These are phyloP conservation scores for Oemleria cerasiformis DNA, from an alignment of 306 rosid genomes.

Conservation along the genomic window DNA sequence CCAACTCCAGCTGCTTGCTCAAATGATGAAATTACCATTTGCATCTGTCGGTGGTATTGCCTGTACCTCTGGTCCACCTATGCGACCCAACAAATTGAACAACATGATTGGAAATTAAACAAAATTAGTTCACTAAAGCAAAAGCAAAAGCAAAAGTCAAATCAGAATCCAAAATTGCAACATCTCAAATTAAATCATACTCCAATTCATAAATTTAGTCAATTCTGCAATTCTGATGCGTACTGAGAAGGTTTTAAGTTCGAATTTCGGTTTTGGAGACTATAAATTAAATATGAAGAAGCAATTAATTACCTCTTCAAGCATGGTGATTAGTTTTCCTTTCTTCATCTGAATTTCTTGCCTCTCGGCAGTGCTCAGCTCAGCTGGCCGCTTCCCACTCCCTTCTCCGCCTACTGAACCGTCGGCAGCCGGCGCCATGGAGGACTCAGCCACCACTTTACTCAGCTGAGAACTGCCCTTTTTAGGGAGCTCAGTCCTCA, in stretches of 20 bases:
- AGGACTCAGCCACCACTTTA: slow-evolving; percentile 54
- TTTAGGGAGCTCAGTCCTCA: slow-evolving; percentile 46
- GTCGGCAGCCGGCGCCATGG: slow-evolving; percentile 48
- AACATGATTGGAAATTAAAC: neutral
- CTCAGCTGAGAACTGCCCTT: slow-evolving; percentile 34
- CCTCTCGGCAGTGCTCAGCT: slow-evolving; percentile 75
- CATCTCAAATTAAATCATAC: neutral
- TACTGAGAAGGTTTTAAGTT: neutral
- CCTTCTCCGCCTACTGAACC: slow-evolving; percentile 48
- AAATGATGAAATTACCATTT: slow-evolving; percentile 68
- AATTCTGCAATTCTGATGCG: neutral
- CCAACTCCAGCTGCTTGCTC: slow-evolving; percentile 86
- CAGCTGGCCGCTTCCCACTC: slow-evolving; percentile 49
- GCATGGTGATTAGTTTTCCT: slow-evolving; percentile 87
- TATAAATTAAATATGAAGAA: neutral
- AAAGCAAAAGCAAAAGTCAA: neutral
- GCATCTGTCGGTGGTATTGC: slow-evolving; percentile 91
- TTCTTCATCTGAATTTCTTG: slow-evolving; percentile 98
- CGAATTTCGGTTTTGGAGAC: neutral
- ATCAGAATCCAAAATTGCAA: neutral
- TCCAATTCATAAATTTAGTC: neutral
- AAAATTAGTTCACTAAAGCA: neutral
- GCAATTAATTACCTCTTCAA: slow-evolving; percentile 68
- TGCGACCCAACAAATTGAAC: neutral
- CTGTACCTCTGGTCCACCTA: slow-evolving; percentile 96